Conservation (phyloP, 2,329 filamentous ascomycete species). For the Neofusicoccum sp. region DNA sequence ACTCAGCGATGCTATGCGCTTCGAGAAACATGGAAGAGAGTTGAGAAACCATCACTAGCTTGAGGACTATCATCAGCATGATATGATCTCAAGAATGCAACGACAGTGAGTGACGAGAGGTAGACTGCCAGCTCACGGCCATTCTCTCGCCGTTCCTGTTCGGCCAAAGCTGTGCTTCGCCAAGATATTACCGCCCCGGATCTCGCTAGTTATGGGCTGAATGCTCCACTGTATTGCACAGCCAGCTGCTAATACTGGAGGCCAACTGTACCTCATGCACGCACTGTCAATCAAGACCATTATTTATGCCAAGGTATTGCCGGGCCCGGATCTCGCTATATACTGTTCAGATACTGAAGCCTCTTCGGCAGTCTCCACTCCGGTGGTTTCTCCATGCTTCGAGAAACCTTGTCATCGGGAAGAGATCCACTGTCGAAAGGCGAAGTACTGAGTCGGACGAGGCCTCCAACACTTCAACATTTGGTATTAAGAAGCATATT, state of each 20-base stretch:
- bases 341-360: not conserved
- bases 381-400: not conserved
- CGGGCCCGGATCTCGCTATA: no score
- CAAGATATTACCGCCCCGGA: not conserved
- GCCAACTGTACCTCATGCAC: no score
- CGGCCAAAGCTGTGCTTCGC: not conserved
- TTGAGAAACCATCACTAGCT: no score
- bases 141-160: not conserved
- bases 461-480: not conserved
- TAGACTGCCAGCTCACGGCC: no score
- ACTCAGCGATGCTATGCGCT: no score
- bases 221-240: not conserved
- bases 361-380: not conserved
- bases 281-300: no score
- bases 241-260: no score
- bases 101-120: no score
- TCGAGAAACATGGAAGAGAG: no score
- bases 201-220: not conserved
- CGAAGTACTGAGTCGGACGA: not conserved
- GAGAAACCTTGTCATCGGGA: not conserved
- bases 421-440: conserved; percentile 1
- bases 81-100: no score
- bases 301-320: no score
- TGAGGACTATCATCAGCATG: no score
- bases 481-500: not conserved